A percentile compares a stretch with the other conserved stretches of the same genome.
Conservation (phyloP, 768 basidiomycete species). For the Naganishia randhawae region DNA sequence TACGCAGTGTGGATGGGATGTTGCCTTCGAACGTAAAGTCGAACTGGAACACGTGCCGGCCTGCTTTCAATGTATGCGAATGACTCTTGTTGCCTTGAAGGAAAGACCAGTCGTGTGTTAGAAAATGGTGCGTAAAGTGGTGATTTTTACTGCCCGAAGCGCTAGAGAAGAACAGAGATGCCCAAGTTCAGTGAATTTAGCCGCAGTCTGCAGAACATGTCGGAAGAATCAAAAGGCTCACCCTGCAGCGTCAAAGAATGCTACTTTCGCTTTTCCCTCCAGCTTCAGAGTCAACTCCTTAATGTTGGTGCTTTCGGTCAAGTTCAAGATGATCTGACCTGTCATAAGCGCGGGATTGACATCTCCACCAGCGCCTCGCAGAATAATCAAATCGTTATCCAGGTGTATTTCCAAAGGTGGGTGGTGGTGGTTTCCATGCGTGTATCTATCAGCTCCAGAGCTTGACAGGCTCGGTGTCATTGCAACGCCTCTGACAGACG, state of each 20-base stretch:
- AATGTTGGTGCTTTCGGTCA: slow-evolving; percentile 73
- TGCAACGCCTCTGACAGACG: background rate
- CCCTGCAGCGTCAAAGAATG: slow-evolving; percentile 52
- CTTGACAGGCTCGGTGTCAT: background rate
- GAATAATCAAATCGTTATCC: slow-evolving; percentile 63
- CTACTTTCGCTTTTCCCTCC: slow-evolving; percentile 73
- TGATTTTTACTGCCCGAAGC: slow-evolving; percentile 41
- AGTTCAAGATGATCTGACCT: slow-evolving; percentile 73
- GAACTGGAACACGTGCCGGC: slow-evolving; percentile 88
- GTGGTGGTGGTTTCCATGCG: slow-evolving; percentile 22
- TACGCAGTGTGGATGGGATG: slow-evolving; percentile 71
- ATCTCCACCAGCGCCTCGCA: slow-evolving; percentile 75
- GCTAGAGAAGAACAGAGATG: slow-evolving; percentile 24
- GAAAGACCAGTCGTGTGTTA: slow-evolving; percentile 87
- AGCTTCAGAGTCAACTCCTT: slow-evolving; percentile 81
- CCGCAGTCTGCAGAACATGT: too few species aligned
- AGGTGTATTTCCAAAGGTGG: slow-evolving; percentile 67
- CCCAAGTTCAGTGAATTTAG: too few species aligned
- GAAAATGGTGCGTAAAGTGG: slow-evolving; percentile 57
- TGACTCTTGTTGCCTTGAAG: slow-evolving; percentile 75
- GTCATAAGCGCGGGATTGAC: slow-evolving; percentile 76
- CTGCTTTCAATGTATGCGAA: slow-evolving; percentile 89
- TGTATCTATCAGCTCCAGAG: slow-evolving; percentile 11
- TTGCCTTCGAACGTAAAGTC: slow-evolving; percentile 77
- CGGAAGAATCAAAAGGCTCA: slow-evolving; percentile 33